Evolutionary conservation across 495 filamentous ascomycete genomes (phyloP).

Genomic region (Aspergillus conjunctus): DNA sequence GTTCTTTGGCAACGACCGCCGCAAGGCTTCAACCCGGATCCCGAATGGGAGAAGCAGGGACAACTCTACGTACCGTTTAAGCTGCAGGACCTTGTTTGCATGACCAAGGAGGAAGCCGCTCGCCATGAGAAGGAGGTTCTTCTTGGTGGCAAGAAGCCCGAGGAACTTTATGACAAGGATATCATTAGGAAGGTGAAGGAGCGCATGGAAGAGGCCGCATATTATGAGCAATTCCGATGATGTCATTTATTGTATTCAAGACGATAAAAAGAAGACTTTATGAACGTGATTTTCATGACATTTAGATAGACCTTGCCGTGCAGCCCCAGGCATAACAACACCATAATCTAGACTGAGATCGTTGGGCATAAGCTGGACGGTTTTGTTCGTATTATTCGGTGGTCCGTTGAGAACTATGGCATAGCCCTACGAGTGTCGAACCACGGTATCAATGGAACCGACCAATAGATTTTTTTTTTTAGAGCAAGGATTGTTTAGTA

Average conservation of each 20-base stretch:
- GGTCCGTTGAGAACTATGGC: no score
- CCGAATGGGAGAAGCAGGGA: slow-evolving; percentile 52
- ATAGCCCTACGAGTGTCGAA: no score
- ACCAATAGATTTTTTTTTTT: no score
- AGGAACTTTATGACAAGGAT: slow-evolving; percentile 15
- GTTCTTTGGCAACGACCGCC: slow-evolving; percentile 71
- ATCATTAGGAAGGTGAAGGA: slow-evolving; percentile 17
- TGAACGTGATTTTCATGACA: no score
- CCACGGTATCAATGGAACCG: no score
- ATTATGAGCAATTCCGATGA: slow-evolving; percentile 19
- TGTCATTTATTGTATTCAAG: slow-evolving; percentile 2
- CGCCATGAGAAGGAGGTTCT: slow-evolving; percentile 23
- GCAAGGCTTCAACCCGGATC: slow-evolving; percentile 48
- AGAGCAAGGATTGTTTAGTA: no score
- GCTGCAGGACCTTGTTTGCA: slow-evolving; percentile 78
- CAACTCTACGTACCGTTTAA: slow-evolving; percentile 69
- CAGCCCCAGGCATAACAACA: no score
- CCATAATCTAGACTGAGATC: no score
- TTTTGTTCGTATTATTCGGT: no score
- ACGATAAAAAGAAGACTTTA: neutral
- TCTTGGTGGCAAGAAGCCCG: slow-evolving; percentile 19
- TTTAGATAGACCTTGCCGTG: no score
- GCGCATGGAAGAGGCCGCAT: slow-evolving; percentile 19
- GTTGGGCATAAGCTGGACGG: no score
- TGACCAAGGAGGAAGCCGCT: slow-evolving; percentile 67